Conservation (phyloP, 345 rosid species). For the Ceriops decandra region DNA sequence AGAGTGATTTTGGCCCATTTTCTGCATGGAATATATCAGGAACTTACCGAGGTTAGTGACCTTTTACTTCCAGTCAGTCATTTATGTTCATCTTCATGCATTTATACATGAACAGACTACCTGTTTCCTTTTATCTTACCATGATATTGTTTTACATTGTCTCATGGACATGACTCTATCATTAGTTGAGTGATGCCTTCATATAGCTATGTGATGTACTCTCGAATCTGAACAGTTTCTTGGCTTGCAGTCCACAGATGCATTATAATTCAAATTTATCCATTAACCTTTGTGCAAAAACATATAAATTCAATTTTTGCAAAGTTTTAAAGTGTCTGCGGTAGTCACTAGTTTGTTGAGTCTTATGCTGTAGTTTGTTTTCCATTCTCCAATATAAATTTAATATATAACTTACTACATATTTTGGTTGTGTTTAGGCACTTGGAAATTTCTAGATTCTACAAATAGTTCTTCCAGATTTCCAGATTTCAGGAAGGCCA, state of each 20-base stretch:
- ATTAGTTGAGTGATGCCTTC: no score
- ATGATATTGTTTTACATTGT: no score
- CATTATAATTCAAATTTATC: neutral
- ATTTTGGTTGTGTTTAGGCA: conserved; percentile 45
- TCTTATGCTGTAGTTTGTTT: conserved; percentile 6
- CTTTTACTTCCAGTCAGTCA: neutral
- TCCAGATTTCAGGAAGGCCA: conserved; percentile 70
- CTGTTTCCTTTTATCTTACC: neutral
- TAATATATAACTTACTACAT: conserved; percentile 2
- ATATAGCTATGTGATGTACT: neutral
- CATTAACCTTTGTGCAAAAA: neutral
- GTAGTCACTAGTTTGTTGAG: neutral
- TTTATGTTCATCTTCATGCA: neutral
- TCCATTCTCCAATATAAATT: neutral
- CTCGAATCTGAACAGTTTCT: neutral
- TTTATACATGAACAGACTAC: no score
- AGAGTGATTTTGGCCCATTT: conserved; percentile 59
- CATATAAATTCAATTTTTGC: no score
- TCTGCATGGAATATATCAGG: conserved; percentile 95
- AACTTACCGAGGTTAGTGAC: conserved; percentile 82
- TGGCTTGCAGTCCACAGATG: neutral
- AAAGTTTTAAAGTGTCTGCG: neutral
- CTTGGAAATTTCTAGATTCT: conserved; percentile 79
- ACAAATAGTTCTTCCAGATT: conserved; percentile 77
- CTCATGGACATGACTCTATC: no score